Evolutionary conservation across 2,329 filamentous ascomycete species (phyloP), one percentile per base, ranked within the genome.

Genomic region (Paradendryphiella salina): DNA sequence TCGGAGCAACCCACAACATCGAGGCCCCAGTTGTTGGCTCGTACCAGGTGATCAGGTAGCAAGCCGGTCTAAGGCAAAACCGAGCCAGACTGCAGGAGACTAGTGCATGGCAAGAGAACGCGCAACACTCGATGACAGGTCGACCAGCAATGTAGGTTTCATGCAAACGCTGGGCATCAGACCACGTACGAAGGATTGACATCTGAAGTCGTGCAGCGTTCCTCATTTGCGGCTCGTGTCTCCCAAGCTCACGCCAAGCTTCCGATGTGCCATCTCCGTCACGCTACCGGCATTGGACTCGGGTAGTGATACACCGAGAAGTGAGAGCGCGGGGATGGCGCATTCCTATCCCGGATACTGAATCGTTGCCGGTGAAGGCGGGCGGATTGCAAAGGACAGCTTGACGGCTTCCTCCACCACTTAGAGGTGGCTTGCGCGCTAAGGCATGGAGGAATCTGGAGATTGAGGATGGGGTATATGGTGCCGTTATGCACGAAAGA

Each of bases 1-100:
- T 17, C 13, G 39, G 29, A n/a, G 29, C 14, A 17, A 21, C 11
- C 28, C n/a, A 23, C 39, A 21, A 42, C 39, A 14, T 10, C 7
- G 13, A 42, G 39, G 39, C 39, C 39, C 39, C 23, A 18, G 23
- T 29, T n/a, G 21, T 11, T 42, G 39, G 39, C 39, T 23, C 39
- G 18, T 42, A 42, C 39, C 39, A 42, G 17, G 39, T 21, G 18
- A 33, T 33, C 29, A 29, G 39, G 28, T 33, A 32, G 33, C 18
- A 33, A 33, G 18, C 29, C n/a, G 29, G 18, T 42, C 29, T 29
- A 13, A 26, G 39, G 18, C 32, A 23, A 21, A 29, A 7, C 8
- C 15, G 29, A 18, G n/a, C 33, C n/a, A 33, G 18, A 33, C 8
- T 42, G 29, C 39, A 42, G 39, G 28, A 32, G 8, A 26, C 39